Base-by-base conservation (phyloP, 768 basidiomycete genomes). In the Leccinum broughii region DNA sequence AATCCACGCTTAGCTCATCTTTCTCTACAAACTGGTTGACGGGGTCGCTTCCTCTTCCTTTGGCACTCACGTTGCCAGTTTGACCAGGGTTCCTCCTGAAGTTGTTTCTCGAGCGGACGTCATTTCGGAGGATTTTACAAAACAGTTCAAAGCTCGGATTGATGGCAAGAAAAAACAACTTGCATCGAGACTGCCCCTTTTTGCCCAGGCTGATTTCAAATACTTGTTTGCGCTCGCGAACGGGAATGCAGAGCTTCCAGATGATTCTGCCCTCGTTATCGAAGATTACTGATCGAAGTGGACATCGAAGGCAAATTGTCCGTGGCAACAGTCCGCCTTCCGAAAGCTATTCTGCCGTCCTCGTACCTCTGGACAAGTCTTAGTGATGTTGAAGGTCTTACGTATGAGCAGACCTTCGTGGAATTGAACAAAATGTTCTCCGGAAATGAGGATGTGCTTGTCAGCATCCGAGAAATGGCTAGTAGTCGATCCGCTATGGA, bases 1-100 rank as follows among this genome's bases (percentile, higher is more conserved):
- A 0, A 41, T 22, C 4, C 11, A 22, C 4, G 22, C 20, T 37
- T 66, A 95, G 92, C 86, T 97, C 44, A 84, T 94, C 20, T 98
- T 98, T 80, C 80, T 98, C 20, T 98, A 96, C 80, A 97, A 98
- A 77, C 86, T 98, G 34, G 85, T 95, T 51, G 85, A 88, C 30
- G 92, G 92, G 14, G 87, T 86, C n/a, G 92, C 93, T 0, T 84
- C 86, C 35, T 92, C 89, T 17, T 94, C 93, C 0, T 95, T 95
- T 67, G 94, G 93, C 9, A 94, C 94, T 1, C 93, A 96, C 69
- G 96, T 98, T 46, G 97, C 97, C 30, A 91, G 89, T 65, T 82
- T 99, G 50, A 96, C 96, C 4, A 96, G 96, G 8, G 93, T 98
- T 0, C 94, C 95, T 1, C 70, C 81, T 14, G 80, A 83, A 8